Conservation (phyloP, 257 asterid genomes). For the Nyctanthes arbortristis region DNA sequence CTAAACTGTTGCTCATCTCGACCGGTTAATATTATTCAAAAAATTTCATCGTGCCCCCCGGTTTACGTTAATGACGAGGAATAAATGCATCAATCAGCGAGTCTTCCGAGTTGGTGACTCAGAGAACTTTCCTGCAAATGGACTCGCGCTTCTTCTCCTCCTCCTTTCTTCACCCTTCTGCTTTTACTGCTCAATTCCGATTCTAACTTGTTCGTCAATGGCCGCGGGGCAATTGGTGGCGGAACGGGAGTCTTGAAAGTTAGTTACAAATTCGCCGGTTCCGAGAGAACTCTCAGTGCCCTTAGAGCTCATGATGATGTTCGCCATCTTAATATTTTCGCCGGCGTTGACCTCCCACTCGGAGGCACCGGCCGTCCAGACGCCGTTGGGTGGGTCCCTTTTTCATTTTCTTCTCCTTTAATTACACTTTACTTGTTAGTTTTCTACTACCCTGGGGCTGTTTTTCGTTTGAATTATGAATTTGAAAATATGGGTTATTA, state of each 20-base stretch:
- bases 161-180: conserved; percentile 33
- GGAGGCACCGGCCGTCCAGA: conserved; percentile 99
- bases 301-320: conserved; percentile 83
- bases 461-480: background rate
- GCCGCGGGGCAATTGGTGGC: conserved; percentile 31
- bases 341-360: conserved; percentile 98
- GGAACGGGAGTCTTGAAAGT: conserved; percentile 62
- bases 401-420: background rate
- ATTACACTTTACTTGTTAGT: background rate
- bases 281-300: conserved; percentile 68
- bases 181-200: conserved; percentile 29
- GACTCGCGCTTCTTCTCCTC: conserved; percentile 34
- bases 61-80: background rate
- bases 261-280: conserved; percentile 74
- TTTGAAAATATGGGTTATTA: background rate
- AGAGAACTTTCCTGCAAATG: too few species aligned
- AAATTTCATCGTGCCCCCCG: too few species aligned
- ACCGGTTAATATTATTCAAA: too few species aligned
- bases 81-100: conserved; percentile 11
- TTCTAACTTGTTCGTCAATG: conserved; percentile 12
- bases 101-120: background rate
- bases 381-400: conserved; percentile 64
- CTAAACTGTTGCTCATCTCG: too few species aligned
- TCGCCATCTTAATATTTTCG: conserved; percentile 75
- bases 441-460: too few species aligned